Base-by-base conservation (phyloP, 768 basidiomycete species). In the Psilocybe sp. region DNA sequence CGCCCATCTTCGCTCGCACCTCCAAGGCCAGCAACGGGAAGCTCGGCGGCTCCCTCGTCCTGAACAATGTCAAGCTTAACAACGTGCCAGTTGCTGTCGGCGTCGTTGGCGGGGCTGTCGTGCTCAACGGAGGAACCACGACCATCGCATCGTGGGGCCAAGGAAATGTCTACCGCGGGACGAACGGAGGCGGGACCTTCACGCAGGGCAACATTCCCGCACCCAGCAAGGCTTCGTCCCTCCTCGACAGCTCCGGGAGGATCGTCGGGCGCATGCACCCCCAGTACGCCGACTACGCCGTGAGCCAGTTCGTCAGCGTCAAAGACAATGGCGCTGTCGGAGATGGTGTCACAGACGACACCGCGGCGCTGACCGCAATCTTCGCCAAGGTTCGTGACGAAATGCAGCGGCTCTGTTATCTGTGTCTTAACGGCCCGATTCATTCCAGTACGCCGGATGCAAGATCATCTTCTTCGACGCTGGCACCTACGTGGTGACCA, bases 401-500 rank as follows among this genome's bases (percentile, higher is more conserved):
- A 1, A 11, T 44, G 13, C 18, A 19, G 19, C 9, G 12, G 4
- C 1, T 16, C 14, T 1, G 19, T 9, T 15, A 20, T 36, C n/a
- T 23, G 34, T 16, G 9, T 23, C 10, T 16, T 13, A 36, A 12
- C 14, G 31, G n/a, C 55, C 16, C 31, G 43, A 4, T 18, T 6
- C 37, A 43, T 41, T 45, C 2, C 8, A 89, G 87, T 87, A 75
- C 60, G 69, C 83, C 28, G 83, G 82, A 5, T 82, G 84, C 71
- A 89, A 86, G 62, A 85, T 92, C 58, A 84, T 92, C 40, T 91
- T 88, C 73, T 81, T 92, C 60, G 90, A 92, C 57, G 85, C 86
- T 9, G 82, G 82, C 11, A 76, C 73, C 5, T 84, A 84, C 55
- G 53, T 80, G 35, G 75, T 84, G 18, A 76, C 78, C 3, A 69